These are phyloP conservation scores for Mucor racemosus DNA, from an alignment of 371 early-diverging fungal species.

Conservation along the genomic window DNA sequence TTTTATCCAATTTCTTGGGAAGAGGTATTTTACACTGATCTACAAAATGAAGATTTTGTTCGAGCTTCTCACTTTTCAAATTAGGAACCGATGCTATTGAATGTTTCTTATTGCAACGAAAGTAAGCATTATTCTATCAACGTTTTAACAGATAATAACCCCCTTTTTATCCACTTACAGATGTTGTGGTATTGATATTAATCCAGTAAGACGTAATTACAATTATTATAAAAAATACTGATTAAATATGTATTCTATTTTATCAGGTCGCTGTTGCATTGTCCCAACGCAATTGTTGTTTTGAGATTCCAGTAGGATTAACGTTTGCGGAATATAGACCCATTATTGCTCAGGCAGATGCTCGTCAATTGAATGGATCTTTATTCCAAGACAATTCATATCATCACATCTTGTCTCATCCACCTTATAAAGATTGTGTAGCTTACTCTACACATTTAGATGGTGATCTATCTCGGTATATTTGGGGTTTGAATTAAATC, in stretches of 20 bases:
- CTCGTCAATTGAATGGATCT: slow-evolving; percentile 64
- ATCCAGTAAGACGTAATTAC: slow-evolving; percentile 61
- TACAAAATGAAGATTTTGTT: too few relatives aligned
- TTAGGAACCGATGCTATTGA: slow-evolving; percentile 91
- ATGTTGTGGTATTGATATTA: slow-evolving; percentile 89
- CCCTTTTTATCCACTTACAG: slow-evolving; percentile 27
- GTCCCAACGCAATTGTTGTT: slow-evolving; percentile 85
- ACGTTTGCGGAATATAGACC: slow-evolving; percentile 81
- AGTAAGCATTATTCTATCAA: slow-evolving; percentile 38
- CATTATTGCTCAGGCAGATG: slow-evolving; percentile 81
- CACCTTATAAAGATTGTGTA: slow-evolving; percentile 94
- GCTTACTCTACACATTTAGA: slow-evolving; percentile 75
- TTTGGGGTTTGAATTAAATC: too few relatives aligned
- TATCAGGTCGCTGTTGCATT: slow-evolving; percentile 78
- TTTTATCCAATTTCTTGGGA: slow-evolving; percentile 90
- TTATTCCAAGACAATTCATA: slow-evolving; percentile 70
- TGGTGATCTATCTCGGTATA: slow-evolving; percentile 78
- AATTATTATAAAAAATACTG: background rate
- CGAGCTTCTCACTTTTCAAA: background rate
- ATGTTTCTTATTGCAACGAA: slow-evolving; percentile 78
- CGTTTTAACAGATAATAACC: background rate
- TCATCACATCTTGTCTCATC: slow-evolving; percentile 90
- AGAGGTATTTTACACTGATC: slow-evolving; percentile 56
- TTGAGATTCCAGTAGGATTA: slow-evolving; percentile 75
- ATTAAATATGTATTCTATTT: background rate